Percentiles rank a stretch among this genome's conserved stretches.
Evolutionary conservation across 495 filamentous ascomycete genomes (phyloP).

Genomic region (Saxophila tyrrhenica): DNA sequence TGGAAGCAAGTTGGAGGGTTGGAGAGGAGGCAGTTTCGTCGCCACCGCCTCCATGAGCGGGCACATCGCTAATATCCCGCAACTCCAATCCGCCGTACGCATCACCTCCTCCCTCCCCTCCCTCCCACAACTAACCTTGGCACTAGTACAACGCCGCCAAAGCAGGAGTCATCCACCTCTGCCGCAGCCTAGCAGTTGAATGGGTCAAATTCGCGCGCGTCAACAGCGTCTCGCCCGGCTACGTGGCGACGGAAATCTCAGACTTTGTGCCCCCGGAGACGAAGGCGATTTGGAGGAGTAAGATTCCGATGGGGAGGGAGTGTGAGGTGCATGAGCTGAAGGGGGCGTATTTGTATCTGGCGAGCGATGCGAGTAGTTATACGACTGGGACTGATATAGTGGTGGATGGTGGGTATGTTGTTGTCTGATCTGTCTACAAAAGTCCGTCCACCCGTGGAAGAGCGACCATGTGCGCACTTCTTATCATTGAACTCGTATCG

Average conservation of each 20-base stretch:
- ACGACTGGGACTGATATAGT: slow-evolving; percentile 49
- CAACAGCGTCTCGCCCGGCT: slow-evolving; percentile 77
- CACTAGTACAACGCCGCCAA: slow-evolving; percentile 73
- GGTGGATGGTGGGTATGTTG: slow-evolving; percentile 21
- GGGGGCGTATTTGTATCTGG: slow-evolving; percentile 80
- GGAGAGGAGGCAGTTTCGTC: slow-evolving; percentile 60
- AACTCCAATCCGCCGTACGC: slow-evolving; percentile 47
- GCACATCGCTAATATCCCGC: slow-evolving; percentile 80
- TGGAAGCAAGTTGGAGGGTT: slow-evolving; percentile 56
- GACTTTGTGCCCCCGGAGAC: slow-evolving; percentile 57
- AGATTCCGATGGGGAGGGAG: slow-evolving; percentile 78
- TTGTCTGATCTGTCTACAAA: neutral
- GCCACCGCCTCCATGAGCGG: slow-evolving; percentile 73
- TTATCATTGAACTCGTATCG: too few relatives aligned
- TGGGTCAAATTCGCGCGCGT: slow-evolving; percentile 77
- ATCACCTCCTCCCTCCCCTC: neutral
- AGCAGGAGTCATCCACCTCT: slow-evolving; percentile 74
- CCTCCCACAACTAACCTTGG: neutral
- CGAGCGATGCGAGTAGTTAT: slow-evolving; percentile 71
- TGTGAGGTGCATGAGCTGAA: slow-evolving; percentile 68
- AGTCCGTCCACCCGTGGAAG: too few relatives aligned
- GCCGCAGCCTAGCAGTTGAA: slow-evolving; percentile 68
- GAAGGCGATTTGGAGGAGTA: slow-evolving; percentile 65
- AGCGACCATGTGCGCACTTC: too few relatives aligned
- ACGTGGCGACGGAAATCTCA: slow-evolving; percentile 76